phyloP scores from a whole-genome alignment of 306 rosid genomes.

The Quercus robur region DNA sequence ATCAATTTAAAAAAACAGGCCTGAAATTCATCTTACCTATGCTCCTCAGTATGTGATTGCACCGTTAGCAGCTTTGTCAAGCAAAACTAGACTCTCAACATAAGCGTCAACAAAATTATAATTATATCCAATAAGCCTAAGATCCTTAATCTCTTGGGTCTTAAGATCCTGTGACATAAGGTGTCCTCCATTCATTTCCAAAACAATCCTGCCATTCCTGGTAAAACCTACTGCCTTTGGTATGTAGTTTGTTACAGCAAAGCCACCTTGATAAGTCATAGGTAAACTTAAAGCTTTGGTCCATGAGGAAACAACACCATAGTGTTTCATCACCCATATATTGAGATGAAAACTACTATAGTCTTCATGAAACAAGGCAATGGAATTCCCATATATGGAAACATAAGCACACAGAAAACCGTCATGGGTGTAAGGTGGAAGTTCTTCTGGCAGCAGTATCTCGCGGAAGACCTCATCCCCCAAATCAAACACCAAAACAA shows the following conservation, averaged over 20 bases:
- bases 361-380: neutral
- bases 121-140: slow-evolving; percentile 9
- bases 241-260: neutral
- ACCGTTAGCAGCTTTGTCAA: no score
- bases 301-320: slow-evolving; percentile 27
- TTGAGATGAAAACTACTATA: no score
- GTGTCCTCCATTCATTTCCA: no score
- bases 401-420: no score
- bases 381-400: neutral
- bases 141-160: neutral
- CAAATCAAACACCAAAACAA: slow-evolving; percentile 21
- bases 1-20: no score
- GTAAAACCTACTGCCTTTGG: no score
- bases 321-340: slow-evolving; percentile 27
- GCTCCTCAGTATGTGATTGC: no score
- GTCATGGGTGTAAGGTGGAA: neutral
- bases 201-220: no score
- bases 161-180: no score
- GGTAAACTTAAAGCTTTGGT: neutral
- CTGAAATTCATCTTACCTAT: no score
- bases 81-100: neutral
- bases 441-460: slow-evolving; percentile 8
- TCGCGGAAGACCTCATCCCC: slow-evolving; percentile 10
- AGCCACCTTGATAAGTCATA: no score
- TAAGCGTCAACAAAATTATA: slow-evolving; percentile 14